These are phyloP conservation scores for Neostapfia colusana DNA, from an alignment of 176 grass and related monocot genomes.

Conservation along the genomic window DNA sequence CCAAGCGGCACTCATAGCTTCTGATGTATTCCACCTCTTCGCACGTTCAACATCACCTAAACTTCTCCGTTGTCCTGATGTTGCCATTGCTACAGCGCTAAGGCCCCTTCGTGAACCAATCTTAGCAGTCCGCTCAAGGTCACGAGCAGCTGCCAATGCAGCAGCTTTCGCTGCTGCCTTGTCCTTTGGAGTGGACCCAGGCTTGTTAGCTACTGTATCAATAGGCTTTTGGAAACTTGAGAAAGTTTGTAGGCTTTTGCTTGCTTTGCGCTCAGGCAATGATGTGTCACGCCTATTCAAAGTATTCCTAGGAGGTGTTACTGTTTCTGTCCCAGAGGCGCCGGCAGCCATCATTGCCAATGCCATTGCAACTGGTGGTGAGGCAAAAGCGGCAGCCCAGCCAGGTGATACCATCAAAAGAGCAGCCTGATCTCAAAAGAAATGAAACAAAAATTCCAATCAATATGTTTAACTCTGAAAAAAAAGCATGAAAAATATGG, in stretches of 20 bases:
- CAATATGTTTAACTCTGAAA: slow-evolving; percentile 11
- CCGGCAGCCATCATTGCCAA: slow-evolving; percentile 99
- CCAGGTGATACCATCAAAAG: slow-evolving; percentile 90
- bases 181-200: slow-evolving; percentile 65
- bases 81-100: slow-evolving; percentile 99
- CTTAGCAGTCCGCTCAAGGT: slow-evolving; percentile 88
- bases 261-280: slow-evolving; percentile 67
- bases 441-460: slow-evolving; percentile 13
- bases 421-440: slow-evolving; percentile 56
- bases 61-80: slow-evolving; percentile 94
- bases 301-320: slow-evolving; percentile 56
- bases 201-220: slow-evolving; percentile 64
- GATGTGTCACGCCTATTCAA: slow-evolving; percentile 72
- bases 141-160: slow-evolving; percentile 80
- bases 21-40: slow-evolving; percentile 95
- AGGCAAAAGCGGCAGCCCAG: slow-evolving; percentile 99
- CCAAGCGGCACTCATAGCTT: slow-evolving; percentile 98
- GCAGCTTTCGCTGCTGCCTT: slow-evolving; percentile 93
- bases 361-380: slow-evolving; percentile 95
- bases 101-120: slow-evolving; percentile 93
- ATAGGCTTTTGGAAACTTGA: slow-evolving; percentile 83
- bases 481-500: slow-evolving; percentile 10
- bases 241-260: slow-evolving; percentile 66
- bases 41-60: slow-evolving; percentile 77
- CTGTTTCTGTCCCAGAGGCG: slow-evolving; percentile 80